A percentile compares a stretch with the other conserved stretches of the same genome.
Conservation (phyloP, 164 flowering plant species). For the Amborella trichopoda region DNA sequence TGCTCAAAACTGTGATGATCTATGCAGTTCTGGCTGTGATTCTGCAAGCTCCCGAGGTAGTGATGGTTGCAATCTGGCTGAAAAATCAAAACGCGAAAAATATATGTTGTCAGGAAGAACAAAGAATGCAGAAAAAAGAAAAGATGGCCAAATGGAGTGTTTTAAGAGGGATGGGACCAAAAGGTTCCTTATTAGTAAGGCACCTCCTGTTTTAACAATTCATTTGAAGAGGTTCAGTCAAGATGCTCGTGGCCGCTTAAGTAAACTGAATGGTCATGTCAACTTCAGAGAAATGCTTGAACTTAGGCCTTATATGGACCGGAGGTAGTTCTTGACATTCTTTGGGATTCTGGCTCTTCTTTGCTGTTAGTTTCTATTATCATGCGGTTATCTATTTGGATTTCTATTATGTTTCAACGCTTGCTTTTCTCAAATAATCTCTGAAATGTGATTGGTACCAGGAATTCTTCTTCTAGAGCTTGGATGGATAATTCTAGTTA, state of each 20-base stretch:
- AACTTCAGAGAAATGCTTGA: slow-evolving; percentile 50
- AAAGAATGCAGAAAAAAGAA: slow-evolving; percentile 26
- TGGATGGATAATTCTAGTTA: no score
- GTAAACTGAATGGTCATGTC: slow-evolving; percentile 84
- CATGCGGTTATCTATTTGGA: background rate
- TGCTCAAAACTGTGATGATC: slow-evolving; percentile 19
- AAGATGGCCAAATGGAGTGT: slow-evolving; percentile 26
- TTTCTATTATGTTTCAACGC: no score
- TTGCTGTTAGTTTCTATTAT: slow-evolving; percentile 1
- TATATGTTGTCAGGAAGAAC: slow-evolving; percentile 3
- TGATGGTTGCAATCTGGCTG: slow-evolving; percentile 1
- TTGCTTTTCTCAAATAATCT: no score
- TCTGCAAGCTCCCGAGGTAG: background rate
- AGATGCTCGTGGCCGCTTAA: slow-evolving; percentile 89
- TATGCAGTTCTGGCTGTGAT: slow-evolving; percentile 6
- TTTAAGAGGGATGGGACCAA: slow-evolving; percentile 82
- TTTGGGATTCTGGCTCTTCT: no score
- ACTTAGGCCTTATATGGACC: slow-evolving; percentile 67
- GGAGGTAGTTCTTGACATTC: no score
- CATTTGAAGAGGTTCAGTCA: slow-evolving; percentile 92
- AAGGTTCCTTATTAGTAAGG: slow-evolving; percentile 56
- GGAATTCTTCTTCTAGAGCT: no score
- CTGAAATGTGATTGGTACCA: no score
- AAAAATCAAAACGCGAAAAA: slow-evolving; percentile 8
- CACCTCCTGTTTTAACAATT: slow-evolving; percentile 74